Evolutionary conservation across 257 asterid genomes (phyloP).

Genomic region (Echites panduratus): DNA sequence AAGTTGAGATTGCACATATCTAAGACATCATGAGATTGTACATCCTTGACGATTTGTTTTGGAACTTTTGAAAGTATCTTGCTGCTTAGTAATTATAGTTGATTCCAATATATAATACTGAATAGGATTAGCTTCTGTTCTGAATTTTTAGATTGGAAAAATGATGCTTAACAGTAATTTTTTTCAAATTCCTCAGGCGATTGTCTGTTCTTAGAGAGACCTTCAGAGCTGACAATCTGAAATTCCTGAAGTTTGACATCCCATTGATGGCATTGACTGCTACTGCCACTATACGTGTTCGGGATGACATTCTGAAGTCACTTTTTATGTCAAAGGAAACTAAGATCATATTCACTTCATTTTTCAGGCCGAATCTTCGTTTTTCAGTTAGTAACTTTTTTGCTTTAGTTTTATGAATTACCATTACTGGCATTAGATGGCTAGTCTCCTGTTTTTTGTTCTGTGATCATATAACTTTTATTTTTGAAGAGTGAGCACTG

Average conservation of each 20-base stretch:
- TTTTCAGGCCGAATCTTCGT: conserved; percentile 72
- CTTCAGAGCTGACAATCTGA: conserved; percentile 47
- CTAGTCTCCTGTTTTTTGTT: background rate
- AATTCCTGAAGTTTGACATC: conserved; percentile 58
- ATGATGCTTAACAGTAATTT: conserved; percentile 6
- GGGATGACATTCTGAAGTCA: conserved; percentile 73
- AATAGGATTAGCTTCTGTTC: background rate
- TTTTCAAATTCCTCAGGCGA: conserved; percentile 39
- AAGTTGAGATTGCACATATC: background rate
- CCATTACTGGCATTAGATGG: conserved; percentile 10
- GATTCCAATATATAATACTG: background rate
- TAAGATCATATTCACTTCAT: conserved; percentile 51
- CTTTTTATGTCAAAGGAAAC: conserved; percentile 51
- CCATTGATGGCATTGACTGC: conserved; percentile 84
- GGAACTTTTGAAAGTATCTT: background rate
- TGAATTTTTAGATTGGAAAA: background rate
- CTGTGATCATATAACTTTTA: background rate
- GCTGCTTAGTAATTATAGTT: background rate
- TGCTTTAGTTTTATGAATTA: background rate
- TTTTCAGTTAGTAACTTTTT: conserved; percentile 42
- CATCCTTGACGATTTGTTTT: background rate
- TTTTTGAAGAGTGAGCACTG: background rate
- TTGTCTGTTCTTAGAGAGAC: conserved; percentile 58
- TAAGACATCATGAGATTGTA: background rate
- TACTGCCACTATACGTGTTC: conserved; percentile 63